phyloP scores from a whole-genome alignment of 495 filamentous ascomycete genomes.

The Saxophila tyrrhenica region DNA sequence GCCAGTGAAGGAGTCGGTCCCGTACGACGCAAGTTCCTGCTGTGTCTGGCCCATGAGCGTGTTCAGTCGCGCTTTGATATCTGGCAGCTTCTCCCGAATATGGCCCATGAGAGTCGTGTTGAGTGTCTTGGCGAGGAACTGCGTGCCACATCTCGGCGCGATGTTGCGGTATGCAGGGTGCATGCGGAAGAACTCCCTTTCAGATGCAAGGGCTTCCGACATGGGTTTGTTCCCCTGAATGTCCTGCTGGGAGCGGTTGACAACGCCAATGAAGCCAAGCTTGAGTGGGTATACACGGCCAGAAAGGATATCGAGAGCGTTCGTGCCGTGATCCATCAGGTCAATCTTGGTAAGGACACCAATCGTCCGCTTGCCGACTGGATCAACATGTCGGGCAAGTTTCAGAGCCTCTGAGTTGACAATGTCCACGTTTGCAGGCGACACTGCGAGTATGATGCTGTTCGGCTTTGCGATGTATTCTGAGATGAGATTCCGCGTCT shows the following conservation, averaged over 20 bases:
- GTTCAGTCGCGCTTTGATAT: slow-evolving; percentile 96
- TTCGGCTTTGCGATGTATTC: slow-evolving; percentile 99
- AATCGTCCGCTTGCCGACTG: slow-evolving; percentile 87
- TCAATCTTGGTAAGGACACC: slow-evolving; percentile 96
- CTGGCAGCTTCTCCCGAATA: slow-evolving; percentile 87
- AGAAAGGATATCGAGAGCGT: slow-evolving; percentile 91
- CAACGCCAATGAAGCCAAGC: slow-evolving; percentile 94
- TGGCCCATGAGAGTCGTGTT: slow-evolving; percentile 93
- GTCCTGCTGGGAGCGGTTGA: slow-evolving; percentile 96
- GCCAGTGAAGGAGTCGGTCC: slow-evolving; percentile 94
- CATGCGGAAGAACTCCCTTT: slow-evolving; percentile 91
- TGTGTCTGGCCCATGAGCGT: slow-evolving; percentile 99
- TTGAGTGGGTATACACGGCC: slow-evolving; percentile 95
- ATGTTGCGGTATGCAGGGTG: slow-evolving; percentile 97
- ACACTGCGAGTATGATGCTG: slow-evolving; percentile 94
- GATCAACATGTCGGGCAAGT: slow-evolving; percentile 91
- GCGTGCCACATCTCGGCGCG: slow-evolving; percentile 84
- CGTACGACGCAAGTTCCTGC: slow-evolving; percentile 95
- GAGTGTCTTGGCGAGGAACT: slow-evolving; percentile 87
- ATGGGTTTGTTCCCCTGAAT: slow-evolving; percentile 92
- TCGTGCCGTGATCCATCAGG: slow-evolving; percentile 98
- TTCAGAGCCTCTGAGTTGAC: slow-evolving; percentile 98
- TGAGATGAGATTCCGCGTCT: slow-evolving; percentile 89
- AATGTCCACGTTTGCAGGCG: slow-evolving; percentile 93
- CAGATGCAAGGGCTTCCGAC: slow-evolving; percentile 75